Evolutionary conservation across 129 eudicot genomes (phyloP).

Genomic region (Deinandra increscens): DNA sequence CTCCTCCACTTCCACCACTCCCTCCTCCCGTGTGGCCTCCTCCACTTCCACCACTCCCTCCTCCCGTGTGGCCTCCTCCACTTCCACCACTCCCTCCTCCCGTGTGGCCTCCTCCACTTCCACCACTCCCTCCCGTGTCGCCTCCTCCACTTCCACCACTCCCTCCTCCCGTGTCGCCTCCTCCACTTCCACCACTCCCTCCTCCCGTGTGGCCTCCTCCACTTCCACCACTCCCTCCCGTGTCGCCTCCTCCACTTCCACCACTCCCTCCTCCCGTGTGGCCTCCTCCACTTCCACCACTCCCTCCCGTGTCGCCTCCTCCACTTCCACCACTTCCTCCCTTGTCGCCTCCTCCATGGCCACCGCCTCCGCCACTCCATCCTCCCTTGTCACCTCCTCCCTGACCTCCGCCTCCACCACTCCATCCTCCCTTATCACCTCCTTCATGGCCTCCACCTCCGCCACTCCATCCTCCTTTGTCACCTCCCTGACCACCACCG

Average conservation of each 20-base stretch:
- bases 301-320: conserved; percentile 20
- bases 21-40: neutral
- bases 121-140: neutral
- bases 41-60: neutral
- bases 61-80: neutral
- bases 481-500: neutral
- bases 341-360: conserved; percentile 25
- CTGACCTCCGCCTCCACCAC: neutral
- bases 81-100: neutral
- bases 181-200: neutral
- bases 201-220: conserved; percentile 13
- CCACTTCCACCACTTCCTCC: conserved; percentile 30
- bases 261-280: conserved; percentile 23
- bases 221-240: conserved; percentile 21
- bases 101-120: neutral
- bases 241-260: conserved; percentile 9
- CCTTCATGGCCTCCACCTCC: neutral
- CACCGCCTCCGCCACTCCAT: conserved; percentile 22
- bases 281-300: conserved; percentile 21
- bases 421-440: conserved; percentile 9
- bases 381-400: conserved; percentile 27
- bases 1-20: neutral
- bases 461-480: neutral
- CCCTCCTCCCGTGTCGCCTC: conserved; percentile 23
- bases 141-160: conserved; percentile 6